phyloP scores from a whole-genome alignment of 208 protist species.

The Trypanosoma avium region DNA sequence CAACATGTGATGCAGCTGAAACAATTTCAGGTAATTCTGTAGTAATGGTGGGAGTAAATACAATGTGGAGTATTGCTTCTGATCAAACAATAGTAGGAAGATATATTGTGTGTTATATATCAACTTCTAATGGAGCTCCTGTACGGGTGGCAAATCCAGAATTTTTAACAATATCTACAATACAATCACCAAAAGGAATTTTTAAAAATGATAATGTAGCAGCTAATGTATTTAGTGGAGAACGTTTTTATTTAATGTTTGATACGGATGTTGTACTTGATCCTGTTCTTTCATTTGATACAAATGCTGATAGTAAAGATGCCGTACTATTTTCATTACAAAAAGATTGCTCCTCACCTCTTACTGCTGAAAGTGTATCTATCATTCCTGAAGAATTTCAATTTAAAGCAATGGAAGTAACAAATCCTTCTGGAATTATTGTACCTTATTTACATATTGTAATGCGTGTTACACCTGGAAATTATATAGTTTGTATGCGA shows the following conservation, averaged over 20 bases:
- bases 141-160: slow-evolving; percentile 59
- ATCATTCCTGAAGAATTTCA: slow-evolving; percentile 65
- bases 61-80: slow-evolving; percentile 66
- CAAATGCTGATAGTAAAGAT: slow-evolving; percentile 25
- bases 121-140: slow-evolving; percentile 43
- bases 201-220: slow-evolving; percentile 50
- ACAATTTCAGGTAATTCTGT: slow-evolving; percentile 26
- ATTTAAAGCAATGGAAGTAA: slow-evolving; percentile 52
- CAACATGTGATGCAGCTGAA: slow-evolving; percentile 5
- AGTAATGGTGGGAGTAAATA: slow-evolving; percentile 32
- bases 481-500: slow-evolving; percentile 79
- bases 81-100: slow-evolving; percentile 29
- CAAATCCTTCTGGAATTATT: slow-evolving; percentile 21
- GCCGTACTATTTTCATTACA: slow-evolving; percentile 59
- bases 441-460: slow-evolving; percentile 78
- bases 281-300: slow-evolving; percentile 28
- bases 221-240: slow-evolving; percentile 50
- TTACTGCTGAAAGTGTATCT: slow-evolving; percentile 35
- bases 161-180: slow-evolving; percentile 52
- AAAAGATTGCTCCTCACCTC: slow-evolving; percentile 29
- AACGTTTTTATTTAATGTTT: slow-evolving; percentile 86
- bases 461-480: slow-evolving; percentile 48
- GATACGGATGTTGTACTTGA: slow-evolving; percentile 61
- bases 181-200: slow-evolving; percentile 69
- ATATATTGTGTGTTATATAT: slow-evolving; percentile 84